Evolutionary conservation across 257 asterid genomes (phyloP).

Genomic region (Solanum ahanhuiri): DNA sequence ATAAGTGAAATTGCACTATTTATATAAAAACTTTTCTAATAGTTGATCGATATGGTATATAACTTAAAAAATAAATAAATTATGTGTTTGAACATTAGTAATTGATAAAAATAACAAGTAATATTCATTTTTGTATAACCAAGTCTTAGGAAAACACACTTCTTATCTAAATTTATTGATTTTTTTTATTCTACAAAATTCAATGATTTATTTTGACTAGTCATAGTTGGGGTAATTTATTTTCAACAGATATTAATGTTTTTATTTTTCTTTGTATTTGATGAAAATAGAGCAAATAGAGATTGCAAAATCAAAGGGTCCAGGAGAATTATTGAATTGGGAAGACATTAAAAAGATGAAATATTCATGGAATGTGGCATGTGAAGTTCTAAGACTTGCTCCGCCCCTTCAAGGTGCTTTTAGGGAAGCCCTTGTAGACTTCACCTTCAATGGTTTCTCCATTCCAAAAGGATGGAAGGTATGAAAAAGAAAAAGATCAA

Average conservation of each 20-base stretch:
- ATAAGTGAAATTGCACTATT: neutral
- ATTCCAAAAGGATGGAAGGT: constrained; percentile 67
- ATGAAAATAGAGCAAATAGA: constrained; percentile 43
- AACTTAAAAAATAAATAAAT: neutral
- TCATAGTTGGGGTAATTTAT: neutral
- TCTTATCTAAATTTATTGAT: neutral
- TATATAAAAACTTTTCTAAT: neutral
- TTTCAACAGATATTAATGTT: neutral
- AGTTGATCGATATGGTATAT: neutral
- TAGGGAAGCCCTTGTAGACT: constrained; percentile 47
- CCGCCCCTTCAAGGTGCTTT: constrained; percentile 59
- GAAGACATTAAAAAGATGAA: constrained; percentile 54
- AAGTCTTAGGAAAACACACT: neutral
- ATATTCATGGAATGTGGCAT: constrained; percentile 62
- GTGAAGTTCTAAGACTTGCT: constrained; percentile 47
- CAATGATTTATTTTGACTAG: neutral
- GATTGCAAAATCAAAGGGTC: constrained; percentile 35
- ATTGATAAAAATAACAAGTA: neutral
- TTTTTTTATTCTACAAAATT: too few relatives aligned
- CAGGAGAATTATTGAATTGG: constrained; percentile 46
- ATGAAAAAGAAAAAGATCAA: neutral
- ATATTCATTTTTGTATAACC: neutral
- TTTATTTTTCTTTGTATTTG: neutral
- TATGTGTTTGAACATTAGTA: neutral
- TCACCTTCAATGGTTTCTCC: constrained; percentile 43